These are phyloP conservation scores for Mycena belliarum DNA, from an alignment of 768 basidiomycete genomes.

Conservation along the genomic window DNA sequence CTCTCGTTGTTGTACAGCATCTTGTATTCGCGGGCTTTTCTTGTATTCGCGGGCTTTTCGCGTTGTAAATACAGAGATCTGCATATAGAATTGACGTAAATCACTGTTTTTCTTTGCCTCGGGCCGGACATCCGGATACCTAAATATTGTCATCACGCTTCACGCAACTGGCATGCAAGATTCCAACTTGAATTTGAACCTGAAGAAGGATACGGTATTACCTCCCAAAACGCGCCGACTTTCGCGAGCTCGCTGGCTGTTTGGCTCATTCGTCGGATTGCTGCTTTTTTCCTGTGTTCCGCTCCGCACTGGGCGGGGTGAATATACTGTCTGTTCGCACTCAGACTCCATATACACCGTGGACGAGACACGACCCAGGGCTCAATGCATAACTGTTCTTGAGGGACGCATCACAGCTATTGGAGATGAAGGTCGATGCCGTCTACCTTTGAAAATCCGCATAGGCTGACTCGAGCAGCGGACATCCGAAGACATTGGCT, in stretches of 20 bases:
- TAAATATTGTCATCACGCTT: too few species aligned
- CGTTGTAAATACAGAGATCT: too few species aligned
- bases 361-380: constrained; percentile 48
- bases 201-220: background rate
- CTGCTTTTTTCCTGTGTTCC: constrained; percentile 10
- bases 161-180: too few species aligned
- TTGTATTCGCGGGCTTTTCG: too few species aligned
- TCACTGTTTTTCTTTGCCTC: too few species aligned
- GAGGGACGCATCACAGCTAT: constrained; percentile 46
- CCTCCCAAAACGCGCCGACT: constrained; percentile 8
- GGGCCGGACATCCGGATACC: too few species aligned
- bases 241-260: constrained; percentile 5
- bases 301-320: constrained; percentile 5
- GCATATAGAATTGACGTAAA: too few species aligned
- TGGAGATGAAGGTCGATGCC: constrained; percentile 48
- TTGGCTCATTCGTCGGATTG: background rate
- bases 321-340: constrained; percentile 62
- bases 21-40: too few species aligned
- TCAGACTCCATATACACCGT: constrained; percentile 68
- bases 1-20: too few species aligned
- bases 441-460: background rate
- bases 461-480: constrained; percentile 5
- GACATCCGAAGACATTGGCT: background rate
- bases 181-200: too few species aligned
- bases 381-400: constrained; percentile 62